These are phyloP conservation scores for Phragmites australis DNA, from an alignment of 176 grass and related monocot genomes.

Conservation along the genomic window DNA sequence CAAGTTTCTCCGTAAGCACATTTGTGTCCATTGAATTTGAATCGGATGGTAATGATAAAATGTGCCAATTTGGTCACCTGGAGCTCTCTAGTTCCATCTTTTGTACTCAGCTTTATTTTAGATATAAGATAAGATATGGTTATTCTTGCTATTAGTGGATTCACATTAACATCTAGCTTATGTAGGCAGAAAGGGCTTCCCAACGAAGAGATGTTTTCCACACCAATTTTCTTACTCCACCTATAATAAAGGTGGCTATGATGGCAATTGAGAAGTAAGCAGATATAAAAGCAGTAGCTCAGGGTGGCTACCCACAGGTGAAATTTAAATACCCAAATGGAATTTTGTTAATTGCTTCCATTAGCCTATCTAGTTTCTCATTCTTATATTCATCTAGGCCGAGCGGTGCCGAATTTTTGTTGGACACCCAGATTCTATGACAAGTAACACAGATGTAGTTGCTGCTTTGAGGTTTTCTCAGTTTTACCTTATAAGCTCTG, in stretches of 20 bases:
- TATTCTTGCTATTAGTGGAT: neutral
- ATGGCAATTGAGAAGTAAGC: conserved; percentile 69
- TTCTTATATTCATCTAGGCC: conserved; percentile 54
- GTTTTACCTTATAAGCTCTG: conserved; percentile 20
- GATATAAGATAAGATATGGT: neutral
- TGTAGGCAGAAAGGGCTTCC: conserved; percentile 65
- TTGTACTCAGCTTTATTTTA: neutral
- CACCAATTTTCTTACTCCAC: conserved; percentile 84
- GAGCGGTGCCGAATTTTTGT: conserved; percentile 85
- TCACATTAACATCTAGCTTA: conserved; percentile 2
- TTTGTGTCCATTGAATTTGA: neutral
- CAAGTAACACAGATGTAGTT: conserved; percentile 75
- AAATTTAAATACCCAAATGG: conserved; percentile 22
- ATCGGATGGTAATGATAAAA: neutral
- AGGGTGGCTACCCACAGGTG: conserved; percentile 94
- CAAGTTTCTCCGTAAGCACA: neutral
- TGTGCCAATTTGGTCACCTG: neutral
- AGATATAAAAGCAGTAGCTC: conserved; percentile 74
- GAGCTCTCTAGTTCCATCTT: neutral
- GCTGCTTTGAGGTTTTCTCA: conserved; percentile 88
- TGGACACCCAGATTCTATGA: conserved; percentile 68
- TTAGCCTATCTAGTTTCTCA: conserved; percentile 15
- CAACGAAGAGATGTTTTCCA: conserved; percentile 70
- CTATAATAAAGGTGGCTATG: conserved; percentile 67
- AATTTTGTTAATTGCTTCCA: conserved; percentile 16